Evolutionary conservation across 2,329 filamentous ascomycete species (phyloP).

Genomic region (Alternaria sp.): DNA sequence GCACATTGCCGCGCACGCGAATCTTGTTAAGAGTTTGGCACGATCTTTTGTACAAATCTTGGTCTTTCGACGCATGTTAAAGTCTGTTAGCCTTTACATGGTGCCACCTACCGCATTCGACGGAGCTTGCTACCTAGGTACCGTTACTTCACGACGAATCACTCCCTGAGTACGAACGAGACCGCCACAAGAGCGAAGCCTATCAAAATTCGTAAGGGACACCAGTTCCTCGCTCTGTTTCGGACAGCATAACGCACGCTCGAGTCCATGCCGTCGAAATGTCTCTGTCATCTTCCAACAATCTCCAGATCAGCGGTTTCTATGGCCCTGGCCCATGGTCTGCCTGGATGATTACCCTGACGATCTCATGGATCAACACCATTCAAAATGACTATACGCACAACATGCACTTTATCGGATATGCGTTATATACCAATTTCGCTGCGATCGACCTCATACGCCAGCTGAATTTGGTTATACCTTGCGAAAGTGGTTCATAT

Average conservation of each 20-base stretch:
- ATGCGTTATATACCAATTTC: background rate
- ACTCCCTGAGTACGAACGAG: background rate
- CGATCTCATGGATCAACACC: background rate
- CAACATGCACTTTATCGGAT: background rate
- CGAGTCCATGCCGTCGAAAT: too few relatives aligned
- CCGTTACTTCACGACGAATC: background rate
- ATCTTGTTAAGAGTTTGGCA: too few relatives aligned
- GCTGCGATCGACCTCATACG: background rate
- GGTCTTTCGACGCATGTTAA: too few relatives aligned
- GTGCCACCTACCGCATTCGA: too few relatives aligned
- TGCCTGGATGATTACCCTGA: background rate
- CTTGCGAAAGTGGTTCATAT: too few relatives aligned
- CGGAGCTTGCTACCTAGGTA: too few relatives aligned
- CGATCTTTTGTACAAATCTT: too few relatives aligned
- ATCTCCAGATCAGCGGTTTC: background rate
- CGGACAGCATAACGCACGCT: too few relatives aligned
- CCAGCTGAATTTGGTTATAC: too few relatives aligned
- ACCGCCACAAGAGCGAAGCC: background rate
- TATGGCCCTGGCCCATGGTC: background rate
- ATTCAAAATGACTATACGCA: background rate
- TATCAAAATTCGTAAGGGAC: accelerated
- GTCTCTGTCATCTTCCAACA: background rate
- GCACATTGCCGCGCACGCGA: too few relatives aligned
- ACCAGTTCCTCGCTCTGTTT: too few relatives aligned
- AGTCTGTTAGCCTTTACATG: too few relatives aligned